Percentiles rank a stretch among this genome's conserved stretches.
Conservation (phyloP, 2,329 filamentous ascomycete genomes). For the Pseudocercospora fuligena region DNA sequence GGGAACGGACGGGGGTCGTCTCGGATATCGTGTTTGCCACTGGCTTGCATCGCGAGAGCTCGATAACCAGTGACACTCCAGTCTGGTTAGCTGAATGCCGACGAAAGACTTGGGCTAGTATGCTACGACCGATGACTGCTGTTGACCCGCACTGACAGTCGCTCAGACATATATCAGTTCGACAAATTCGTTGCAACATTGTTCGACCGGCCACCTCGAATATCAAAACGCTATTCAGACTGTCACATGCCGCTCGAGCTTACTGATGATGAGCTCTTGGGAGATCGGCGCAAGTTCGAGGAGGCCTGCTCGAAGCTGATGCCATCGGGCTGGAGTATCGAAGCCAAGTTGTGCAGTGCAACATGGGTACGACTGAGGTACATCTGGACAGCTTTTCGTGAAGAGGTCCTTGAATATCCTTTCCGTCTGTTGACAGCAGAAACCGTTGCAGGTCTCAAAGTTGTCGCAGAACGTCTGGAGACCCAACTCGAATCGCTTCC, state of each 20-base stretch:
- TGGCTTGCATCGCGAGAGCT: conserved; percentile 29
- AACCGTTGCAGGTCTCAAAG: background rate
- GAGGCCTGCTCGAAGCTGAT: conserved; percentile 19
- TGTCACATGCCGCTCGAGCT: conserved; percentile 13
- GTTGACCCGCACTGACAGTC: background rate
- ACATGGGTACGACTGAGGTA: conserved; percentile 26
- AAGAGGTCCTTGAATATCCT: conserved; percentile 11
- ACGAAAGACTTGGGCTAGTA: conserved; percentile 20
- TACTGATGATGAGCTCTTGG: conserved; percentile 12
- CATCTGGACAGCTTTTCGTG: conserved; percentile 15
- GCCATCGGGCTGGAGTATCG: conserved; percentile 21
- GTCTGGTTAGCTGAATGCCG: conserved; percentile 31
- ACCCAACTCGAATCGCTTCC: background rate
- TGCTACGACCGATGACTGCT: too few species aligned
- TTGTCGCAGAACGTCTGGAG: background rate
- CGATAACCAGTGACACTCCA: conserved; percentile 19
- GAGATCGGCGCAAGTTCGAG: conserved; percentile 1
- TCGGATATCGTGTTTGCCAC: conserved; percentile 70
- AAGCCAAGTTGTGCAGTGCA: conserved; percentile 13
- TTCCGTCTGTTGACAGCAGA: conserved; percentile 3
- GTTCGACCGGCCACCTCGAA: conserved; percentile 29
- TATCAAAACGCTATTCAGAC: conserved; percentile 19
- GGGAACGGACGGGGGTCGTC: conserved; percentile 56
- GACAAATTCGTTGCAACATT: conserved; percentile 31
- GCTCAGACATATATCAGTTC: conserved; percentile 19